Evolutionary conservation across 2,329 filamentous ascomycete species (phyloP).

Genomic region (Myriosclerotinia duriaeana): DNA sequence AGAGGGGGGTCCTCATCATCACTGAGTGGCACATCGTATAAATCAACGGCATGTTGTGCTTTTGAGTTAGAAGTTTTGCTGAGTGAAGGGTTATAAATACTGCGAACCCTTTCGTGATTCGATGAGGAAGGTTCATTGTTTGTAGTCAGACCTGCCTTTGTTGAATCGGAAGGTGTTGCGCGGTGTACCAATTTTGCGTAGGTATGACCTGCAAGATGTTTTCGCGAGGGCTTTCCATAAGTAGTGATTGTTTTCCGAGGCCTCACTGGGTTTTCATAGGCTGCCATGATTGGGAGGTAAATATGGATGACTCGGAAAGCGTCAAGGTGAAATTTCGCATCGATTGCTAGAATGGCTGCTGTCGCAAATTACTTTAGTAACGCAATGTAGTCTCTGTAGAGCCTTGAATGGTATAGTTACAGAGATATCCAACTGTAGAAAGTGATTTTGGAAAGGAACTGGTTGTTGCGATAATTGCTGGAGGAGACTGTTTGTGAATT

Average conservation of each 20-base stretch:
- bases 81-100: slow-evolving; percentile 11
- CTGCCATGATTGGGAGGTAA: slow-evolving; percentile 34
- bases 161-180: slow-evolving; percentile 31
- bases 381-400: not conserved
- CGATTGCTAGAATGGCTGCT: slow-evolving; percentile 6
- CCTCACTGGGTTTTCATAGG: slow-evolving; percentile 31
- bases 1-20: slow-evolving; percentile 27
- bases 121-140: slow-evolving; percentile 19
- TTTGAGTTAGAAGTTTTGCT: slow-evolving; percentile 16
- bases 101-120: slow-evolving; percentile 16
- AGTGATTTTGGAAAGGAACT: not conserved
- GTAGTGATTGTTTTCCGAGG: slow-evolving; percentile 39
- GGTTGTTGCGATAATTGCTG: not conserved
- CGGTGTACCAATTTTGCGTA: slow-evolving; percentile 30
- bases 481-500: not conserved
- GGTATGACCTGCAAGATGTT: slow-evolving; percentile 36
- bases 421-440: not conserved
- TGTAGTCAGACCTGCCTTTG: slow-evolving; percentile 19
- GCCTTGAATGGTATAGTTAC: not conserved
- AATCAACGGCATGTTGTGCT: slow-evolving; percentile 19
- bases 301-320: slow-evolving; percentile 9
- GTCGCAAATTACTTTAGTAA: slow-evolving; percentile 14
- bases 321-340: slow-evolving; percentile 18
- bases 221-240: slow-evolving; percentile 40
- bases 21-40: slow-evolving; percentile 36